Evolutionary conservation across 2,329 filamentous ascomycete species (phyloP).

Genomic region (Aciculosporium take): DNA sequence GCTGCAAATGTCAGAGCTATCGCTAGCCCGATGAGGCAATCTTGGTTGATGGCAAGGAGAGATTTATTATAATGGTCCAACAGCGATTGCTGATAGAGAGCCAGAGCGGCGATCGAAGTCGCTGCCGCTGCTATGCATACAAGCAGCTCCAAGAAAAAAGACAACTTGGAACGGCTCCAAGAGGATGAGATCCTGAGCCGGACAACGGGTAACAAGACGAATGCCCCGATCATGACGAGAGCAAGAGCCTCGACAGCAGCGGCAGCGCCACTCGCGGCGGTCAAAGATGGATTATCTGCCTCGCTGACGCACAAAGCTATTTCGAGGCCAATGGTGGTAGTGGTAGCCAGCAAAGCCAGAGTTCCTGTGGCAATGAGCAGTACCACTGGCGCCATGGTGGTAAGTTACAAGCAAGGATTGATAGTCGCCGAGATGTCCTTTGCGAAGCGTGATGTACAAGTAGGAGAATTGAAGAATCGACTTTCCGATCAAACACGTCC

Average conservation of each 20-base stretch:
- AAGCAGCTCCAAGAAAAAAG: slow-evolving; percentile 19
- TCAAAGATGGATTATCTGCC: slow-evolving; percentile 2
- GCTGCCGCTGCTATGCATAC: slow-evolving; percentile 30
- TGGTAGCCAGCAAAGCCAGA: slow-evolving; percentile 10
- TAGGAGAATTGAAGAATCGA: neutral
- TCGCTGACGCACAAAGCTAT: slow-evolving; percentile 7
- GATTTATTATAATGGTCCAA: neutral
- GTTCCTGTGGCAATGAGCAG: slow-evolving; percentile 6
- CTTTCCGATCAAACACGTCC: neutral
- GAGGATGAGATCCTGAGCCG: slow-evolving; percentile 12
- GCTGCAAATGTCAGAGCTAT: slow-evolving; percentile 32
- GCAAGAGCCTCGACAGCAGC: slow-evolving; percentile 15
- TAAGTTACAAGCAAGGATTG: slow-evolving; percentile 1
- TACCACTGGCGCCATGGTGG: slow-evolving; percentile 7
- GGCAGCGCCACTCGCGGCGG: slow-evolving; percentile 13
- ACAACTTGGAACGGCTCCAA: slow-evolving; percentile 11
- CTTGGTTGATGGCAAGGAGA: slow-evolving; percentile 9
- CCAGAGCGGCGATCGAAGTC: slow-evolving; percentile 29
- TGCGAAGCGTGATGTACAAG: neutral
- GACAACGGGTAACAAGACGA: slow-evolving; percentile 20
- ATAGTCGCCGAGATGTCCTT: neutral
- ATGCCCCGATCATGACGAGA: slow-evolving; percentile 14
- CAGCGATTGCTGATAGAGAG: slow-evolving; percentile 20
- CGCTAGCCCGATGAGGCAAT: slow-evolving; percentile 29
- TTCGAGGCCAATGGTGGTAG: slow-evolving; percentile 9